These are phyloP conservation scores for Malbranchea cinnamomea DNA, from an alignment of 2,329 filamentous ascomycete genomes.

Conservation along the genomic window DNA sequence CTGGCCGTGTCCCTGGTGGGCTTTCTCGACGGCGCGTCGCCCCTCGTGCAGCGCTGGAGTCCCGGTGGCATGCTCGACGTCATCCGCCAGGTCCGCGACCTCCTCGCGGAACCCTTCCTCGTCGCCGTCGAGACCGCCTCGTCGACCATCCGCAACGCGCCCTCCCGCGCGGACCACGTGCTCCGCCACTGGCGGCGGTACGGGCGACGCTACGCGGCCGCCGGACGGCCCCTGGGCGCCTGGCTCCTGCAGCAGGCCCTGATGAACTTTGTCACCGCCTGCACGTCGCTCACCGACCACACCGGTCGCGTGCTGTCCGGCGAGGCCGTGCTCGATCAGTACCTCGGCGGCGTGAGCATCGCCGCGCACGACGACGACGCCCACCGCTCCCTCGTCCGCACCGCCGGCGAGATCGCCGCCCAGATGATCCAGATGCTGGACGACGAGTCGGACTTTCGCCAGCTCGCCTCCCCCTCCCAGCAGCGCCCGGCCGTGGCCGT, in stretches of 20 bases:
- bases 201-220: conserved; percentile 64
- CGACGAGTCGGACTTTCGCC: conserved; percentile 77
- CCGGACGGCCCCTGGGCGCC: conserved; percentile 69
- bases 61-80: conserved; percentile 57
- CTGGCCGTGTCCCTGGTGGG: conserved; percentile 77
- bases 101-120: conserved; percentile 74
- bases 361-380: conserved; percentile 22
- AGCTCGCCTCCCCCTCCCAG: conserved; percentile 71
- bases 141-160: conserved; percentile 74
- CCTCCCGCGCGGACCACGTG: conserved; percentile 45
- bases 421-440: conserved; percentile 80
- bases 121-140: conserved; percentile 78
- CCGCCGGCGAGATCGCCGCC: conserved; percentile 55
- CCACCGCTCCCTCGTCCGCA: conserved; percentile 30
- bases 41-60: conserved; percentile 68
- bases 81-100: conserved; percentile 52
- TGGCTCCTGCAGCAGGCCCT: conserved; percentile 85
- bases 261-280: conserved; percentile 67
- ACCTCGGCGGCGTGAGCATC: conserved; percentile 45
- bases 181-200: conserved; percentile 80
- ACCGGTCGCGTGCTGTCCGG: conserved; percentile 45
- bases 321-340: conserved; percentile 56
- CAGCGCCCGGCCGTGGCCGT: conserved; percentile 75
- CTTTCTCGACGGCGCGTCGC: conserved; percentile 70
- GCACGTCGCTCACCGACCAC: conserved; percentile 57